Percentiles rank a stretch among this genome's conserved stretches.
Evolutionary conservation across 2,329 filamentous ascomycete genomes (phyloP).

Genomic region (Dothistroma septosporum): DNA sequence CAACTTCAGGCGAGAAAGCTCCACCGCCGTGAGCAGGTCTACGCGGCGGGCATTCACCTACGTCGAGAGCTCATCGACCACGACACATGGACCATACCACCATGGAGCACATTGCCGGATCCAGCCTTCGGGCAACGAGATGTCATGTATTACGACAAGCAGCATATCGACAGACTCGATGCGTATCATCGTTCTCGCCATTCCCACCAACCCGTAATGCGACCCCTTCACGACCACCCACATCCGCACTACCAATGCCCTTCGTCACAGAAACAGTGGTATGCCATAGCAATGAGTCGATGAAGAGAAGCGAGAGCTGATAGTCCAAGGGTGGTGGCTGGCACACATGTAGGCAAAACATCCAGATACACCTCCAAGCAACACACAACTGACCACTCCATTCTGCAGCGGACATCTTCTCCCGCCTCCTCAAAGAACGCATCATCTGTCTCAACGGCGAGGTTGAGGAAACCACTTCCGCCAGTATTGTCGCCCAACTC

Average conservation of each 20-base stretch:
- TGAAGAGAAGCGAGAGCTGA: slow-evolving; percentile 29
- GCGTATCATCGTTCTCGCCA: slow-evolving; percentile 21
- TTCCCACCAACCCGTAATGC: slow-evolving; percentile 24
- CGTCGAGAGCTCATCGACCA: background rate
- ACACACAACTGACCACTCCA: slow-evolving; percentile 1
- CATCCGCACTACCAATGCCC: slow-evolving; percentile 45
- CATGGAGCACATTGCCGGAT: slow-evolving; percentile 27
- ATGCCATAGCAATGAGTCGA: slow-evolving; percentile 17
- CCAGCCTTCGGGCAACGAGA: slow-evolving; percentile 26
- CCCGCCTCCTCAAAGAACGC: slow-evolving; percentile 62
- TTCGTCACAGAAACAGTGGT: slow-evolving; percentile 50
- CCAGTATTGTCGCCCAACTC: slow-evolving; percentile 91
- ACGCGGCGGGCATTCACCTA: background rate
- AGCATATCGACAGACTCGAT: slow-evolving; percentile 8
- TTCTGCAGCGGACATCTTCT: slow-evolving; percentile 43
- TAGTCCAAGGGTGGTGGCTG: slow-evolving; percentile 45
- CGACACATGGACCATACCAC: background rate
- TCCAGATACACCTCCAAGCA: background rate
- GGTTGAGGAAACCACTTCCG: slow-evolving; percentile 84
- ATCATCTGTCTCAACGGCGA: slow-evolving; percentile 91
- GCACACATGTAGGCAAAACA: slow-evolving; percentile 41
- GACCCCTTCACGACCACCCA: slow-evolving; percentile 28
- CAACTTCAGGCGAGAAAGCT: background rate
- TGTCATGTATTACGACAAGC: slow-evolving; percentile 17
- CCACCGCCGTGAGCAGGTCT: background rate